Conservation (phyloP, 257 asterid species). For the Plantago elongata region DNA sequence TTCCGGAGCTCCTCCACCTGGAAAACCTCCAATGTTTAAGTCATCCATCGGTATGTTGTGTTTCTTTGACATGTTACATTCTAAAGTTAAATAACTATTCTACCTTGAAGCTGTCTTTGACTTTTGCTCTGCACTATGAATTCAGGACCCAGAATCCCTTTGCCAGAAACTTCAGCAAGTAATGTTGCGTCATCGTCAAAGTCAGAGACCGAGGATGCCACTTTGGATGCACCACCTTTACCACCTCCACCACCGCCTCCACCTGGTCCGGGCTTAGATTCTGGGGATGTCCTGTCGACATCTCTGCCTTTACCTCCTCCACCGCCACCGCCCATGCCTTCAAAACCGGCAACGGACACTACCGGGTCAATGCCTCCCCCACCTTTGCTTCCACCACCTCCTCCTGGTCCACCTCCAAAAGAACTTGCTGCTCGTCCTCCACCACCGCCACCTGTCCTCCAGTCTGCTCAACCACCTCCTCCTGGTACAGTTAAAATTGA, state of each 20-base stretch:
- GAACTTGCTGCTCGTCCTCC: conserved; percentile 47
- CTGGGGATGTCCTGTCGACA: conserved; percentile 57
- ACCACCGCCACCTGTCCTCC: conserved; percentile 56
- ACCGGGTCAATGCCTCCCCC: conserved; percentile 36
- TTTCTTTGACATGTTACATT: conserved; percentile 7
- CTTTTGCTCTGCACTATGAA: conserved; percentile 14
- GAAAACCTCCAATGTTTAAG: conserved; percentile 96
- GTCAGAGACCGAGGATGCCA: conserved; percentile 53
- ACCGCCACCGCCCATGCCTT: conserved; percentile 92
- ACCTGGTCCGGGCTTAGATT: conserved; percentile 45
- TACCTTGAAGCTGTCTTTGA: conserved; percentile 3
- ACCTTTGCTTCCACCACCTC: conserved; percentile 56
- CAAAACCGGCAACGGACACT: conserved; percentile 51
- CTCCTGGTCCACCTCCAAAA: conserved; percentile 92
- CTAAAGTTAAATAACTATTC: background rate
- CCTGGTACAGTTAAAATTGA: conserved; percentile 61
- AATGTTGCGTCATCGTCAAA: conserved; percentile 65
- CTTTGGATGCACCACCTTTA: conserved; percentile 43
- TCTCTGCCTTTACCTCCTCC: conserved; percentile 87
- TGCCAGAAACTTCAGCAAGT: conserved; percentile 65
- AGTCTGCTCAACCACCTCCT: conserved; percentile 61
- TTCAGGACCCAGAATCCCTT: conserved; percentile 86
- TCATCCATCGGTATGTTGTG: conserved; percentile 68
- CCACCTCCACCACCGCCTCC: conserved; percentile 72
- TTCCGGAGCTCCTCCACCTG: conserved; percentile 99